Conservation (phyloP, 768 basidiomycete species). For the Agaricus blazei region DNA sequence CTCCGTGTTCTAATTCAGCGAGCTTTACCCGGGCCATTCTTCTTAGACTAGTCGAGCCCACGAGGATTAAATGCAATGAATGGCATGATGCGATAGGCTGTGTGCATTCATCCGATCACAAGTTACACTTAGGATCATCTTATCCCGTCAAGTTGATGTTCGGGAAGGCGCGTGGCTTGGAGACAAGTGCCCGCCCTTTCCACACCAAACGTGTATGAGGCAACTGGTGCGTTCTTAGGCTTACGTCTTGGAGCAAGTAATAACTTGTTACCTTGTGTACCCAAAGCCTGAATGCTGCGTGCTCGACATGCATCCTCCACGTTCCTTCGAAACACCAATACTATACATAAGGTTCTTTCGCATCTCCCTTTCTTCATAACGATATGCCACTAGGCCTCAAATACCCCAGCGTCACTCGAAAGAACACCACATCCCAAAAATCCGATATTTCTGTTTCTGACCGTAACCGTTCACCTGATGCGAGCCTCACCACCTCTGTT, state of each 20-base stretch:
- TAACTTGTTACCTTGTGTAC: background rate
- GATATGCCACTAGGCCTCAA: constrained; percentile 3
- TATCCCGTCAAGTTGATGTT: too few species aligned
- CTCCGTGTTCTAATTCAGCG: too few species aligned
- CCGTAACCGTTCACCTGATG: background rate
- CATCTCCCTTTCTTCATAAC: background rate
- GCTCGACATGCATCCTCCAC: background rate
- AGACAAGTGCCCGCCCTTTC: background rate
- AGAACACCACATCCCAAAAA: background rate
- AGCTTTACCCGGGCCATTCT: too few species aligned
- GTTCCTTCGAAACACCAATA: constrained; percentile 4
- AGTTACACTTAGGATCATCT: too few species aligned
- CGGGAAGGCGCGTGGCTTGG: too few species aligned
- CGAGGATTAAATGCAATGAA: too few species aligned
- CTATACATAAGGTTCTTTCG: constrained; percentile 1
- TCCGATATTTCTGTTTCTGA: background rate
- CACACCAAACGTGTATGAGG: background rate
- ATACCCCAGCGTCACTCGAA: constrained; percentile 1
- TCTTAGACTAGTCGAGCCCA: too few species aligned
- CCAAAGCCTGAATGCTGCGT: background rate
- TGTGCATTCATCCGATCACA: too few species aligned
- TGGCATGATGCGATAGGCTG: too few species aligned
- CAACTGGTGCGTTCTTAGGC: background rate
- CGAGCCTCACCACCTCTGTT: background rate
- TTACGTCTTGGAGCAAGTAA: constrained; percentile 2